Conservation (phyloP, 2,329 filamentous ascomycete species). For the Aspergillus pseudoterreus region DNA sequence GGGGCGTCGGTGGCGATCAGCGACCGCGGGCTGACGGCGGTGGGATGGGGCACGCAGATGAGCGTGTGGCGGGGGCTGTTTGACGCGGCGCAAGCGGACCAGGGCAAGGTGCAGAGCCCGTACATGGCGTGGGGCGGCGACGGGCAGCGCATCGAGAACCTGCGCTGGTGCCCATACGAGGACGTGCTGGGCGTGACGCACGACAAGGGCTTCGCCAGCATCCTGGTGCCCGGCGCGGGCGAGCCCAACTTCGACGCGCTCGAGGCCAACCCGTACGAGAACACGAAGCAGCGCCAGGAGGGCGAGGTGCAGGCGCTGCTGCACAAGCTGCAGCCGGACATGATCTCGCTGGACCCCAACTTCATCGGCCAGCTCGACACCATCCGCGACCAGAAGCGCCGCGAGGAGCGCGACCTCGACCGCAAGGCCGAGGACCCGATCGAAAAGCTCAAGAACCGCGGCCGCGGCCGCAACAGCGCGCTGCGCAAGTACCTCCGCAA, state of each 20-base stretch:
- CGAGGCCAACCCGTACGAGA: conserved; percentile 94
- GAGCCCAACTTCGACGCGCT: conserved; percentile 95
- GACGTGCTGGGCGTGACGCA: conserved; percentile 86
- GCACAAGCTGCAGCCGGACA: conserved; percentile 93
- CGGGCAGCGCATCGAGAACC: conserved; percentile 72
- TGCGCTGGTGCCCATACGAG: conserved; percentile 92
- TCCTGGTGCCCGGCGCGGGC: conserved; percentile 90
- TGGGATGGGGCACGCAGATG: conserved; percentile 85
- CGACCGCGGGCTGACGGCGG: conserved; percentile 80
- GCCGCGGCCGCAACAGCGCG: conserved; percentile 83
- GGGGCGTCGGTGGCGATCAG: conserved; percentile 83
- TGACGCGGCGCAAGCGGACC: conserved; percentile 65
- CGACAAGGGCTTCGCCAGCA: conserved; percentile 78
- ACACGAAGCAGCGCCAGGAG: conserved; percentile 85
- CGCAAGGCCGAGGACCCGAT: conserved; percentile 59
- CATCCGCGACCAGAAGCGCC: conserved; percentile 71
- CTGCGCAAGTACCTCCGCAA: conserved; percentile 86
- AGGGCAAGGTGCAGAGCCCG: conserved; percentile 76
- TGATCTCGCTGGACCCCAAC: conserved; percentile 92
- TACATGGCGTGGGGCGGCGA: conserved; percentile 94
- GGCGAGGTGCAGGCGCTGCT: conserved; percentile 83
- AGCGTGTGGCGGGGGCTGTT: conserved; percentile 92
- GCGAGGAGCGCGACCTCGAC: conserved; percentile 76
- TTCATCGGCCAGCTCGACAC: conserved; percentile 86
- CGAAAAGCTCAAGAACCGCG: conserved; percentile 66